phyloP scores from a whole-genome alignment of 306 rosid genomes.

The Pyrus communis region DNA sequence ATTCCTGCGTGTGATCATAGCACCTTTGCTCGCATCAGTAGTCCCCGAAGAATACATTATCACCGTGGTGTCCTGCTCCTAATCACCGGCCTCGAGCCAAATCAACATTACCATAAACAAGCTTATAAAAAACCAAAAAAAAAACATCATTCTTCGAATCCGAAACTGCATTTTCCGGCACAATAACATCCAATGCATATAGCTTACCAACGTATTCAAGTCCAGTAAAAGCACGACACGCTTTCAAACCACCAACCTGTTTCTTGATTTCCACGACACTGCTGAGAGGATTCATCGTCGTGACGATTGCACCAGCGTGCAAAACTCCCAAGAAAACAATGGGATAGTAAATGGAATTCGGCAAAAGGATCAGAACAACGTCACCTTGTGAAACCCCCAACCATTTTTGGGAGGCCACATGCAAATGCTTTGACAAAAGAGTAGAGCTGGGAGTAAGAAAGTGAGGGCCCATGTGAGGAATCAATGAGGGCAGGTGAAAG shows the following conservation, averaged over 20 bases:
- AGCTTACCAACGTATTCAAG: slow-evolving; percentile 31
- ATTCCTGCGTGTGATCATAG: slow-evolving; percentile 55
- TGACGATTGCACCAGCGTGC: slow-evolving; percentile 54
- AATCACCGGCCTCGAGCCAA: slow-evolving; percentile 42
- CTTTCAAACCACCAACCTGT: slow-evolving; percentile 42
- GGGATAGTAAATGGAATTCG: slow-evolving; percentile 71
- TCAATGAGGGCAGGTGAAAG: slow-evolving; percentile 50
- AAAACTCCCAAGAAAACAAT: slow-evolving; percentile 44
- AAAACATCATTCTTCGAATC: slow-evolving; percentile 6
- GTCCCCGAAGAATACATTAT: slow-evolving; percentile 83
- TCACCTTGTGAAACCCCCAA: slow-evolving; percentile 50
- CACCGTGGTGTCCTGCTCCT: slow-evolving; percentile 62
- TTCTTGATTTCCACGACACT: slow-evolving; percentile 47
- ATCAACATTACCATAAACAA: slow-evolving; percentile 1
- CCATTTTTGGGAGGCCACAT: slow-evolving; percentile 48
- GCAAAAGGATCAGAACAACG: slow-evolving; percentile 58
- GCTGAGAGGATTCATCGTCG: slow-evolving; percentile 68
- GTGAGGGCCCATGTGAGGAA: slow-evolving; percentile 54
- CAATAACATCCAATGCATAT: slow-evolving; percentile 46
- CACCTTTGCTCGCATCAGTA: slow-evolving; percentile 81
- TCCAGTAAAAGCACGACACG: slow-evolving; percentile 37
- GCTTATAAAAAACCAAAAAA: too few species aligned
- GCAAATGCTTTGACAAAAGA: slow-evolving; percentile 60
- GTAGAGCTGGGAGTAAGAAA: slow-evolving; percentile 51
- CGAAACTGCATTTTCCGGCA: slow-evolving; percentile 41